Percentiles rank a stretch among this genome's conserved stretches.
Conservation (phyloP, 768 basidiomycete species). For the Astraeus odoratus region DNA sequence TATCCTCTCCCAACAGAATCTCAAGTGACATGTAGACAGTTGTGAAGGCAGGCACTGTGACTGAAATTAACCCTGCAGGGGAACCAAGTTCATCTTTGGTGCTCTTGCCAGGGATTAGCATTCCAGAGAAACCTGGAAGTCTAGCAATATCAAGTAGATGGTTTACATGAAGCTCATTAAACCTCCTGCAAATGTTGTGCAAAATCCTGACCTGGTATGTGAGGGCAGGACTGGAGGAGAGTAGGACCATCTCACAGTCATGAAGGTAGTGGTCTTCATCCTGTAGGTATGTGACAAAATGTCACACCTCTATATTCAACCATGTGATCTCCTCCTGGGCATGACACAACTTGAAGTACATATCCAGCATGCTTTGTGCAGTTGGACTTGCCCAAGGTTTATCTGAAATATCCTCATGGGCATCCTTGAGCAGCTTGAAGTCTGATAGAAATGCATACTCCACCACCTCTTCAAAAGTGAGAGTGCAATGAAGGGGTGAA, state of each 20-base stretch:
- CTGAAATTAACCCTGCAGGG: too few relatives aligned
- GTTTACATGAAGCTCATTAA: too few relatives aligned
- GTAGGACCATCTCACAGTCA: background rate
- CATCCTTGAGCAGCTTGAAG: constrained; percentile 11
- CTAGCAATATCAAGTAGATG: too few relatives aligned
- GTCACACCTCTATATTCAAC: constrained; percentile 23
- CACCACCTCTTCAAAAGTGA: constrained; percentile 17
- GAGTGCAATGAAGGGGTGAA: constrained; percentile 1
- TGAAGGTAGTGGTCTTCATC: background rate
- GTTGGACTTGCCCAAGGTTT: constrained; percentile 12
- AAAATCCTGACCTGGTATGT: too few relatives aligned
- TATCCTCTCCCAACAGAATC: too few relatives aligned
- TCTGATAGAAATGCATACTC: constrained; percentile 9
- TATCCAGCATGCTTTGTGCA: constrained; percentile 3
- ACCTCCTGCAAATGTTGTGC: too few relatives aligned
- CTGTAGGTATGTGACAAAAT: background rate
- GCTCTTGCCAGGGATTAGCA: too few relatives aligned
- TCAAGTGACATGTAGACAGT: too few relatives aligned
- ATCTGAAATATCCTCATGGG: constrained; percentile 8
- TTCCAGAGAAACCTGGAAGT: too few relatives aligned
- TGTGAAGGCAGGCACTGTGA: too few relatives aligned
- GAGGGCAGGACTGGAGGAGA: too few relatives aligned
- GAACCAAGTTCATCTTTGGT: too few relatives aligned
- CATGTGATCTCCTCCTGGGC: background rate
- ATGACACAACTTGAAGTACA: background rate